These are phyloP conservation scores for Gossypium schwendimanii DNA, from an alignment of 441 rosid species.

Conservation along the genomic window DNA sequence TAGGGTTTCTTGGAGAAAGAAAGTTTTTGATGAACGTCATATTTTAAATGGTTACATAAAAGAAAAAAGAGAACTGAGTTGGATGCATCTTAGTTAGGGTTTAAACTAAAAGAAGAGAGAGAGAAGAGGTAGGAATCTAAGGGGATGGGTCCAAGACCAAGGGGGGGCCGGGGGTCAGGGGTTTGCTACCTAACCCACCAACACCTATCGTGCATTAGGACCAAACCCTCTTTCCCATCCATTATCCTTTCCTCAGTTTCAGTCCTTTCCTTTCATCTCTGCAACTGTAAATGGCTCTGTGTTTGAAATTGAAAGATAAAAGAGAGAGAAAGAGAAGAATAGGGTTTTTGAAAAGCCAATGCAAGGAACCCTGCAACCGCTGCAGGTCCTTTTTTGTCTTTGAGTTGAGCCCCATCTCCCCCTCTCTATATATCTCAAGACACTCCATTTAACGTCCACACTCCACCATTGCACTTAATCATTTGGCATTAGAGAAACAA, in stretches of 20 bases:
- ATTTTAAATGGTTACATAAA: conserved; percentile 12
- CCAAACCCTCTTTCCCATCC: conserved; percentile 32
- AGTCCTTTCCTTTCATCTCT: neutral
- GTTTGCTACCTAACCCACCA: conserved; percentile 72
- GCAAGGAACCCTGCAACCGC: conserved; percentile 29
- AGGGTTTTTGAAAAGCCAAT: conserved; percentile 17
- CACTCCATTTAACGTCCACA: conserved; percentile 2
- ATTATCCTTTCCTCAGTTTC: conserved; percentile 30
- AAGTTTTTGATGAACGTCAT: neutral
- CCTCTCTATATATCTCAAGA: neutral
- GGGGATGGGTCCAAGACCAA: conserved; percentile 39
- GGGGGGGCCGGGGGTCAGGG: conserved; percentile 31
- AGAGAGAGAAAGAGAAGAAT: neutral
- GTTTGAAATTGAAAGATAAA: neutral
- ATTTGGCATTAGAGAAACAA: neutral
- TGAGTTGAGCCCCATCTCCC: conserved; percentile 4
- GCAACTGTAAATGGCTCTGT: neutral
- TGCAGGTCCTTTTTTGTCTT: conserved; percentile 28
- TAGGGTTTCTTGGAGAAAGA: conserved; percentile 5
- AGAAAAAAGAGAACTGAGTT: conserved; percentile 21
- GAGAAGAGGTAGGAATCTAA: conserved; percentile 31
- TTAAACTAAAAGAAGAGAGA: conserved; percentile 9
- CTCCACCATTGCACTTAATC: neutral
- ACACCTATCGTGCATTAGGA: conserved; percentile 53
- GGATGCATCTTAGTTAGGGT: conserved; percentile 8